Evolutionary conservation across 495 filamentous ascomycete species (phyloP), one percentile per base, ranked within the genome.

Genomic region (Margaritispora aquatica): DNA sequence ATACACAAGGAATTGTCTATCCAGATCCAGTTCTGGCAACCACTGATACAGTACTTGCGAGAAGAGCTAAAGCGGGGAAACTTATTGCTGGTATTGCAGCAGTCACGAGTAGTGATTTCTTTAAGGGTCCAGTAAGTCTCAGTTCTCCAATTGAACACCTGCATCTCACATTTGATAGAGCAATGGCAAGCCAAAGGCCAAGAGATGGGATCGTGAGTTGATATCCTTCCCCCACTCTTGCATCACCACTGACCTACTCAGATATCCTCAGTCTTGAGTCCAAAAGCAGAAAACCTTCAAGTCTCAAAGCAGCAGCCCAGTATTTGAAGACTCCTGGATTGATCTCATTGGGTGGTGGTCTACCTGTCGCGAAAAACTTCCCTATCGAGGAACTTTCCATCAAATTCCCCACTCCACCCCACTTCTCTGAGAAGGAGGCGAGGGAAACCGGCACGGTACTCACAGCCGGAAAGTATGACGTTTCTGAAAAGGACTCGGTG

Each of bases 301-400:
- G 77, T 13, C 74, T 97, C 63, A 98, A 97, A 70, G 76, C 73
- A 53, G 90, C 91, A 29, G 92, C 93, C 21, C 77, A 79, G 62
- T 86, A 78, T 66, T 76, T 98, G 48, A 86, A 85, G 60, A 86
- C 74, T 38, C 88, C 88, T 24, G 87, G 87, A 64, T 68, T 80
- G 53, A 93, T 98, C 70, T 94, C 89, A 4, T 84, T 98, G 13
- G 94, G 94, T 57, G 95, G 95, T 61, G 94, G 94, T 1, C 78
- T 98, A 29, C 94, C 94, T 10, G 91, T 88, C 26, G 79, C 87
- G 54, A 85, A 91, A 70, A 89, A 94, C 77, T 97, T 98, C 69
- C 95, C 94, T 41, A 83, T 93, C 63, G 82, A 89, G 60, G 72
- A 83, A 48, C 71, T 92, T 41, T 74, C 78, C 19, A 60, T 90